Evolutionary conservation across 352 stramenopile species (phyloP), one percentile per base, ranked within the genome.

Genomic region (Thalassiosira delicatula): DNA sequence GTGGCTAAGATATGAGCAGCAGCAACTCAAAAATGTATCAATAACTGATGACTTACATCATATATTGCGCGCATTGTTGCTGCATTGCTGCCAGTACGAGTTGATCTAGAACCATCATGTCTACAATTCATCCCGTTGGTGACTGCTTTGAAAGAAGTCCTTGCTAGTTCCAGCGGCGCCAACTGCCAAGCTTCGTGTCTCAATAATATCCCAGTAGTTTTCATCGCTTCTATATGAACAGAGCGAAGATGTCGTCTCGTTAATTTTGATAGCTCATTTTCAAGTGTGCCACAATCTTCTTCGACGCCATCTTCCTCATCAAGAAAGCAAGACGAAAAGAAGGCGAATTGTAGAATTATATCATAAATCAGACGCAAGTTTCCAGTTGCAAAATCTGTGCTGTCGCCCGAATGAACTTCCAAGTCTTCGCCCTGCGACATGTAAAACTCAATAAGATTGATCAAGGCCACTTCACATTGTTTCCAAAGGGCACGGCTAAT

Each of bases 221-320:
- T 93, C 88, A 94, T 93, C 11, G 86, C 77, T 42, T 93, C 88
- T 54, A 92, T 83, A 77, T 93, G 87, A 57, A 92, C 70, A 35
- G 62, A 71, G 27, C 86, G 81, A 19, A 93, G 62, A 73, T 94
- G 84, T 49, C 35, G 73, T 29, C 54, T 67, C 76, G 80, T 88
- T 5, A 92, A 19, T 61, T 86, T 68, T 69, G 33, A 68, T 12
- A 92, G 70, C 46, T 76, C 70, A 17, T 76, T 63, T 59, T 83
- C 42, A 14, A 88, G 61, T 40, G 37, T 29, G 59, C 44, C 59
- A 44, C 69, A 80, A 29, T 61, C 27, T 42, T 72, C 54, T 25
- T 42, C 30, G 14, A 71, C 67, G 27, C 70, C 35, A 40, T 61
- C 70, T 32, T 76, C 53, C 25, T 75, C 40, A 53, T 73, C 63